A percentile compares a stretch with the other conserved stretches of the same genome.
These are phyloP conservation scores for Fusarium albosuccineum DNA, from an alignment of 2,329 filamentous ascomycete genomes.

Conservation along the genomic window DNA sequence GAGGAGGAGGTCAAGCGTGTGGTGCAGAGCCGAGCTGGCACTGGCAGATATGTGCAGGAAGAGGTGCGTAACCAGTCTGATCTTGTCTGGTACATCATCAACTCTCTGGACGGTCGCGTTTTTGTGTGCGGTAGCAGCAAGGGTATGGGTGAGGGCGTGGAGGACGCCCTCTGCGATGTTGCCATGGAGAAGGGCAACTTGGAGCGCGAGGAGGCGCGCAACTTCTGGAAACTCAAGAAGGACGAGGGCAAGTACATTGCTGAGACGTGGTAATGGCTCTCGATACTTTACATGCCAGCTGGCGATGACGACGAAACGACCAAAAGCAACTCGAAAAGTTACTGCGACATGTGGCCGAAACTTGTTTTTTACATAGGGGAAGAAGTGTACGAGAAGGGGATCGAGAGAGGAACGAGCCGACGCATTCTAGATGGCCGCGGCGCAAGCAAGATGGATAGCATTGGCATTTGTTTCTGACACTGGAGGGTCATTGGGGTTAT, in stretches of 20 bases:
- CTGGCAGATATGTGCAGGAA: slow-evolving; percentile 94
- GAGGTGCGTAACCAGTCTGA: slow-evolving; percentile 93
- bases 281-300: neutral
- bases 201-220: slow-evolving; percentile 81
- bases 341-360: neutral
- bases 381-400: slow-evolving; percentile 11
- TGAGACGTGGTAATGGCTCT: slow-evolving; percentile 71
- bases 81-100: slow-evolving; percentile 98
- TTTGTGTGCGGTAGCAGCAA: slow-evolving; percentile 97
- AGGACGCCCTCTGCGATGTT: slow-evolving; percentile 87
- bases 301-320: neutral
- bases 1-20: slow-evolving; percentile 89
- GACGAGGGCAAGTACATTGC: slow-evolving; percentile 96
- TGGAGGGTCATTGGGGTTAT: slow-evolving; percentile 31
- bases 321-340: neutral
- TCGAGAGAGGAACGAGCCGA: slow-evolving; percentile 17
- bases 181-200: slow-evolving; percentile 94
- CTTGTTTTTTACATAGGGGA: slow-evolving; percentile 7
- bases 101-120: slow-evolving; percentile 92
- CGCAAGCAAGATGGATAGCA: slow-evolving; percentile 37
- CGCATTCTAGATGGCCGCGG: slow-evolving; percentile 38
- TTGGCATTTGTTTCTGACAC: slow-evolving; percentile 30
- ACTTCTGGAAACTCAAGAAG: slow-evolving; percentile 94
- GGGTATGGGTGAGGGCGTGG: slow-evolving; percentile 98
- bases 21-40: slow-evolving; percentile 79